These are phyloP conservation scores for Penicillium sp. DNA, from an alignment of 2,329 filamentous ascomycete species.

Conservation along the genomic window DNA sequence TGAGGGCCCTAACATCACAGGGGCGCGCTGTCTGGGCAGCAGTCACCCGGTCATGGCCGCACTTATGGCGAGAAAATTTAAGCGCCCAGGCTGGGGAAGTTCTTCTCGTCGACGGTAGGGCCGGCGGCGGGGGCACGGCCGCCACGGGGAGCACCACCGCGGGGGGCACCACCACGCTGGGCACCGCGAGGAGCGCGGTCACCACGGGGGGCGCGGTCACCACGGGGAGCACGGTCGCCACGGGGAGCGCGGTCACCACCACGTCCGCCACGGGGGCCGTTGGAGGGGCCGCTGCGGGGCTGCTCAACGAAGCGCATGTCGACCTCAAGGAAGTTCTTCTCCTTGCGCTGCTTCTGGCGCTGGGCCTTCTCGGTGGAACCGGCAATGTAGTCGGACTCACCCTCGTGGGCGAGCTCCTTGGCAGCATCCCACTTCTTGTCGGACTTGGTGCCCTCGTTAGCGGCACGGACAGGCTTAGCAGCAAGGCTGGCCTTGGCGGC, in stretches of 20 bases:
- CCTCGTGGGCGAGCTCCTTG: conserved; percentile 64
- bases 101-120: conserved; percentile 50
- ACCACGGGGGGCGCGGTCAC: conserved; percentile 34
- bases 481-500: conserved; percentile 70
- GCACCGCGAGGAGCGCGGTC: conserved; percentile 29
- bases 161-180: conserved; percentile 22
- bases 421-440: conserved; percentile 93
- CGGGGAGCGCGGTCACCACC: conserved; percentile 50
- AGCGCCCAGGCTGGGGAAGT: conserved; percentile 50
- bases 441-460: conserved; percentile 86
- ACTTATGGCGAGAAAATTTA: conserved; percentile 27
- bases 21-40: conserved; percentile 3
- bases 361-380: conserved; percentile 73
- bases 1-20: neutral
- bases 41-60: conserved; percentile 5
- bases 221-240: conserved; percentile 54
- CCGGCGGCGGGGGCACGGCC: conserved; percentile 39
- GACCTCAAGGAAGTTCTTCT: conserved; percentile 87
- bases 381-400: conserved; percentile 75
- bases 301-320: conserved; percentile 81
- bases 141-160: conserved; percentile 25
- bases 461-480: conserved; percentile 75
- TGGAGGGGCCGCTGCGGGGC: conserved; percentile 58
- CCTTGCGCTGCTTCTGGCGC: conserved; percentile 87
- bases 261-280: conserved; percentile 52